Evolutionary conservation across 352 stramenopile species (phyloP), one percentile per base, ranked within the genome.

Genomic region (Globisporangium cystogenes): DNA sequence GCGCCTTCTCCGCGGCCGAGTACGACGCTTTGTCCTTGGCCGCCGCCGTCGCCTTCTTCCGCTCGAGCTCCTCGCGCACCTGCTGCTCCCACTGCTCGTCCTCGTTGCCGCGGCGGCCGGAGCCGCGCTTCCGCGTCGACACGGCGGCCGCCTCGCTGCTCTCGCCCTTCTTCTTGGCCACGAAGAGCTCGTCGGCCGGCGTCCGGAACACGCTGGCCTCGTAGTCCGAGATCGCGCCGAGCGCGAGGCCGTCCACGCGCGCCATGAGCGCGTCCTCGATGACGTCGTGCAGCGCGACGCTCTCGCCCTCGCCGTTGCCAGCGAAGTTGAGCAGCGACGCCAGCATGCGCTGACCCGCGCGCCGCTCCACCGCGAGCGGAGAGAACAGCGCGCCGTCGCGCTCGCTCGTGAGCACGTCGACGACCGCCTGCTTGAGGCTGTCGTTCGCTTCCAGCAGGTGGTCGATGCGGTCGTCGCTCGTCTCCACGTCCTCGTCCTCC

Each of bases 11-110:
- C 41, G 90, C 74, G 16, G 61, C 33, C 10, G 74, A 74, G 44
- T 82, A 74, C 11, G 57, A 61, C 39, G 65, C 65, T 47, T 82
- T 83, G 51, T 66, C 65, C 58, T 70, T 71, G 16, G 64, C 64
- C 16, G 70, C 50, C 16, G 70, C 50, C 27, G 72, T 60, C 14
- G 60, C 65, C 27, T 66, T 68, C 52, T 89, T 90, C 64, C 90
- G 90, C 36, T 84, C 79, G 3, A 93, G 64, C 62, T 95, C 85
- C 51, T 92, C 78, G 15, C 85, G 85, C 54, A 90, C 56, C 47
- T 93, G 76, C 48, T 90, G 78, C 31, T 95, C 85, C 82, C 83
- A 95, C 42, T 86, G 75, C 36, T 93, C 83, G 20, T 95, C 85
- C 36, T 91, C 80, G 37, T 84, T 93, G 48, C 78, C 80, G 14